Conservation (phyloP, 768 basidiomycete genomes). For the Russula virescens region DNA sequence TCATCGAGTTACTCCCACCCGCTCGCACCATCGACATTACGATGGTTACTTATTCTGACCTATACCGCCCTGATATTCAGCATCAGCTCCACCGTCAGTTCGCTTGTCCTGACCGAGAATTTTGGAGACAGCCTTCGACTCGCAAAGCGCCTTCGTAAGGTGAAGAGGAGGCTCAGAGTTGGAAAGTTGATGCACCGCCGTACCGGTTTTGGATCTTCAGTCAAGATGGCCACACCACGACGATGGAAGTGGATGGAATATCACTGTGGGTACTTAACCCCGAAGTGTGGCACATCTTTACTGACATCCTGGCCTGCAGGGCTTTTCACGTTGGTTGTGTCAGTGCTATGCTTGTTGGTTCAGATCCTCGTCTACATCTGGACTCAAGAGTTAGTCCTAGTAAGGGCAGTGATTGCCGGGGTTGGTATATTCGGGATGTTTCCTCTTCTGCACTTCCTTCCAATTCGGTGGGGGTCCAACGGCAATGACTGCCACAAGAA, state of each 20-base stretch:
- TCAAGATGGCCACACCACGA: not conserved
- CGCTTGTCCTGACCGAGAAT: slow-evolving; percentile 18
- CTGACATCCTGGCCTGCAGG: not conserved
- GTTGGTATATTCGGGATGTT: slow-evolving; percentile 4
- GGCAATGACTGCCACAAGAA: too few relatives aligned
- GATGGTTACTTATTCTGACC: slow-evolving; percentile 12
- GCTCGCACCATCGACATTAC: too few relatives aligned
- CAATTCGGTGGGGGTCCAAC: not conserved
- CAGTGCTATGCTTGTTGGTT: slow-evolving; percentile 2
- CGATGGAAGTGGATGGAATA: slow-evolving; percentile 13
- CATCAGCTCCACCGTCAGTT: slow-evolving; percentile 16
- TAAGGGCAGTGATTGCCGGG: not conserved
- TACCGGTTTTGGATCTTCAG: not conserved
- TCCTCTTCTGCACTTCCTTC: slow-evolving; percentile 14
- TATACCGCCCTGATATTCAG: slow-evolving; percentile 18
- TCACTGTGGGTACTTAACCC: slow-evolving; percentile 7
- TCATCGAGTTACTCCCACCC: too few relatives aligned
- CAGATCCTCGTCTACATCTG: slow-evolving; percentile 18
- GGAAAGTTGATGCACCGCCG: not conserved
- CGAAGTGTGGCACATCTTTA: not conserved
- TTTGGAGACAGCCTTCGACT: slow-evolving; percentile 9
- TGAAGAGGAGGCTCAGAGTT: not conserved
- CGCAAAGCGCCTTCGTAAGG: not conserved
- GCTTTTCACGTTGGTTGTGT: slow-evolving; percentile 7
- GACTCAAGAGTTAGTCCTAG: not conserved